Percentiles rank a stretch among this genome's conserved stretches.
These are phyloP conservation scores for Apiospora pterosperma DNA, from an alignment of 2,329 filamentous ascomycete species.

Conservation along the genomic window DNA sequence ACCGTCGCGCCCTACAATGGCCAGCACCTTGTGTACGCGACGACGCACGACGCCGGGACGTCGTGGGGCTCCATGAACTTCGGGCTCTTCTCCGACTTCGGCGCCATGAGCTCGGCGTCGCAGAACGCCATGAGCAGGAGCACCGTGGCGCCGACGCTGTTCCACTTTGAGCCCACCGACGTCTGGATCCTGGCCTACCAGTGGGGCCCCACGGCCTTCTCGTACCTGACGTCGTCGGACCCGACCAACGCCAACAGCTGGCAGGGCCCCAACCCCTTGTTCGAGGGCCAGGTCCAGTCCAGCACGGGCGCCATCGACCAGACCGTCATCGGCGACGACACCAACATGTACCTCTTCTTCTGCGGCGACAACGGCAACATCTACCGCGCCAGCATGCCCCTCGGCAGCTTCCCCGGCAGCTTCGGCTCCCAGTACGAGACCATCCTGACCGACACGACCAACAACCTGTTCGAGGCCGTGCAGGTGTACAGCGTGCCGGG, in stretches of 20 bases:
- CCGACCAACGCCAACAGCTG: constrained; percentile 56
- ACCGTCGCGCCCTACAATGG: constrained; percentile 52
- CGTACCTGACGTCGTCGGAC: constrained; percentile 56
- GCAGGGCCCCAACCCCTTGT: constrained; percentile 51
- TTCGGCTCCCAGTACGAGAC: constrained; percentile 51
- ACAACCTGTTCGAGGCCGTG: constrained; percentile 63
- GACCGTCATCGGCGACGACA: constrained; percentile 58
- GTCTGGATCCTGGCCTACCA: constrained; percentile 66
- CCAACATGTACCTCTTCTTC: constrained; percentile 66
- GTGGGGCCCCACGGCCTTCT: constrained; percentile 58
- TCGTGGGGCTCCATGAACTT: constrained; percentile 59
- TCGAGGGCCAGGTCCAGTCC: constrained; percentile 51
- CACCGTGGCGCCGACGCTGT: constrained; percentile 58
- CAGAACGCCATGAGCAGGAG: constrained; percentile 47
- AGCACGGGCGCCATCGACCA: constrained; percentile 59
- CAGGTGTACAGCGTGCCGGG: constrained; percentile 61
- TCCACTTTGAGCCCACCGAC: constrained; percentile 59
- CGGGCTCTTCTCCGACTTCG: constrained; percentile 49
- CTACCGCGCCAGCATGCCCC: constrained; percentile 61
- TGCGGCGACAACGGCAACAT: constrained; percentile 64
- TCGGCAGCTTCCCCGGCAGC: constrained; percentile 56
- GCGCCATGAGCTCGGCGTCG: constrained; percentile 43
- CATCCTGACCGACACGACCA: constrained; percentile 48
- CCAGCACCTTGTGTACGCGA: constrained; percentile 59
- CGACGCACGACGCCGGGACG: constrained; percentile 37